phyloP scores from a whole-genome alignment of 2,329 filamentous ascomycete genomes.

The Cladobotryum mycophilum region DNA sequence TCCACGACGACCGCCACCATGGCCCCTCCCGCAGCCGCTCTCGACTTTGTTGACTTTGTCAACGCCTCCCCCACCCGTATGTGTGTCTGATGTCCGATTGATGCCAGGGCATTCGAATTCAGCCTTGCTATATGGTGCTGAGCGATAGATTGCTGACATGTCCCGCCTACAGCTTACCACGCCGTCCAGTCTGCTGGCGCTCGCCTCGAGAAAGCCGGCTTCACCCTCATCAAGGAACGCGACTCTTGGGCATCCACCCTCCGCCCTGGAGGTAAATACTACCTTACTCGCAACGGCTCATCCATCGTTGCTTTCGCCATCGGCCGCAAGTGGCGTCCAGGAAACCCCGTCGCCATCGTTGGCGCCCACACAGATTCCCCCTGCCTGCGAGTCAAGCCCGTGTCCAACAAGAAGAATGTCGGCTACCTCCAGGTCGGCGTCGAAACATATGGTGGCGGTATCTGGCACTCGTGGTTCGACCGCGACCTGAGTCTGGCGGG shows the following conservation, averaged over 20 bases:
- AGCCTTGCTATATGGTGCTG: not conserved
- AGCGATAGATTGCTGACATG: slow-evolving; percentile 14
- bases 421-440: slow-evolving; percentile 93
- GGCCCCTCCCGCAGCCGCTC: slow-evolving; percentile 52
- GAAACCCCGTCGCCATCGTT: slow-evolving; percentile 86
- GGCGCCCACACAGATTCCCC: slow-evolving; percentile 96
- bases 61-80: slow-evolving; percentile 90
- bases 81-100: slow-evolving; percentile 29
- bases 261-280: slow-evolving; percentile 88
- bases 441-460: slow-evolving; percentile 91
- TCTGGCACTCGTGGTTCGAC: slow-evolving; percentile 99
- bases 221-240: slow-evolving; percentile 81
- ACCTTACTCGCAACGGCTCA: slow-evolving; percentile 86
- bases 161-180: slow-evolving; percentile 69
- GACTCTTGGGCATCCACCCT: slow-evolving; percentile 79
- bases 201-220: slow-evolving; percentile 75
- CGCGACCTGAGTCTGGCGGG: slow-evolving; percentile 88
- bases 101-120: not conserved
- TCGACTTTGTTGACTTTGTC: slow-evolving; percentile 88
- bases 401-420: slow-evolving; percentile 79
- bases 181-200: slow-evolving; percentile 74
- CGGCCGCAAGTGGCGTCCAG: slow-evolving; percentile 82
- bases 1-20: slow-evolving; percentile 34
- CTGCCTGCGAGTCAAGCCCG: slow-evolving; percentile 85
- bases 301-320: slow-evolving; percentile 91